Base-by-base conservation (phyloP, 2,329 filamentous ascomycete species). In the Paraconiothyrium sp. region DNA sequence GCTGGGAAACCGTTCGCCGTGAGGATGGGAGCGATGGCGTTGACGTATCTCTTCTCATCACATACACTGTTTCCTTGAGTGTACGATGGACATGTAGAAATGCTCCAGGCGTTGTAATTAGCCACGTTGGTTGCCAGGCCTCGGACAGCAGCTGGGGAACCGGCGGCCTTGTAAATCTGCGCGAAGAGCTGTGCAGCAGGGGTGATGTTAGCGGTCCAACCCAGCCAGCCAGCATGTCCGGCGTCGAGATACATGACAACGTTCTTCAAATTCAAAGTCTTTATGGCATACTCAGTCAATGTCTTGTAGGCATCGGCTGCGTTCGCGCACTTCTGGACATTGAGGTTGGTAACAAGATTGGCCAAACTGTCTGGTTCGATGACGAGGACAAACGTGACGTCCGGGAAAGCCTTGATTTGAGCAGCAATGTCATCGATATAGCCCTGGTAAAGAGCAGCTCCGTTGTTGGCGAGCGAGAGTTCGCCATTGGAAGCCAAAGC, bases 401-500 rank as follows among this genome's bases (percentile, higher is more conserved):
- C 84, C 61, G 85, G 80, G 75, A 87, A 84, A 16, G 80, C 77
- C 67, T 84, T 81, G 66, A 89, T 66, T 58, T 85, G 74, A 61
- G 79, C 72, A 54, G 81, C 82, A 65, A 89, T 87, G 44, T 79
- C 76, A 75, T 85, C 82, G 61, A 85, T 84, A 65, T 85, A 85
- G 16, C 34, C 43, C 68, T 84, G 81, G 76, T 86, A 86, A 13
- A 83, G 80, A 34, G 75, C 78, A 47, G 82, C 73, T 22, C 84
- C 78, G 51, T 83, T 74, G 62, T 88, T 76, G 60, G 83, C 85
- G 60, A 88, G 84, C 11, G 80, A 78, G 43, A 86, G 83, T 74
- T 89, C 86, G 65, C 87, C 86, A 69, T 89, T 89, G 63, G 86
- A 88, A n/a, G 87, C 86, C 70, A 85, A 79, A 48, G 87, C 87